Base-by-base conservation (phyloP, 2,329 filamentous ascomycete genomes). In the Epichloe baconii region DNA sequence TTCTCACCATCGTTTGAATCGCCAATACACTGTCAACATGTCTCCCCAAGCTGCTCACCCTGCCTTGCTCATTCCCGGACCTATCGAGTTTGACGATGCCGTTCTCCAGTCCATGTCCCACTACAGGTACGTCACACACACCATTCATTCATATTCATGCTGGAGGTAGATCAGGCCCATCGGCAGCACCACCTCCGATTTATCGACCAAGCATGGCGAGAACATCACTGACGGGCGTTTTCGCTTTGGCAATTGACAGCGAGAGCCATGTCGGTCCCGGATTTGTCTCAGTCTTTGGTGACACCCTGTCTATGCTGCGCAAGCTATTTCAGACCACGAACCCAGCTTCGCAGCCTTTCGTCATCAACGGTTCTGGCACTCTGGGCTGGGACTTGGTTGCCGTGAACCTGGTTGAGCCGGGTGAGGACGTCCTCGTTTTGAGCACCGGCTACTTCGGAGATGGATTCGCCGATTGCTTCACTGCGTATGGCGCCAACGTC, bases 371-470 rank as follows among this genome's bases (percentile, higher is more conserved):
- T 56, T 96, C 90, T 49, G 93, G 93, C 52, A 98, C 93, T 19
- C 77, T 98, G 7, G 93, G 93, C 54, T 98, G 93, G 93, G 93
- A 98, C 66, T 73, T 97, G 53, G 89, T 97, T 44, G 85, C 89
- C n/a, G 85, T 89, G 60, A 98, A 97, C 73, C 73, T 98, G 56
- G 78, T 88, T 54, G 91, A 98, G 73, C 78, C 83, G 48, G 90
- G 87, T 54, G 93, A 98, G 64, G 80, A 95, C 53, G 93, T 86
- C 23, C 78, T 98, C 41, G 90, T 98, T 50, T 80, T 98, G 17
- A 90, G 95, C 74, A 94, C 88, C 42, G 93, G 93, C 58, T 98
- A 98, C 78, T 98, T 98, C 65, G 90, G 86, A 59, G 90, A 97
- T 67, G 89, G 85, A 53, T 96, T 98, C 65, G 87, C 88, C 58